These are phyloP conservation scores for Sporobolomyces phaffii DNA, from an alignment of 768 basidiomycete genomes.

Conservation along the genomic window DNA sequence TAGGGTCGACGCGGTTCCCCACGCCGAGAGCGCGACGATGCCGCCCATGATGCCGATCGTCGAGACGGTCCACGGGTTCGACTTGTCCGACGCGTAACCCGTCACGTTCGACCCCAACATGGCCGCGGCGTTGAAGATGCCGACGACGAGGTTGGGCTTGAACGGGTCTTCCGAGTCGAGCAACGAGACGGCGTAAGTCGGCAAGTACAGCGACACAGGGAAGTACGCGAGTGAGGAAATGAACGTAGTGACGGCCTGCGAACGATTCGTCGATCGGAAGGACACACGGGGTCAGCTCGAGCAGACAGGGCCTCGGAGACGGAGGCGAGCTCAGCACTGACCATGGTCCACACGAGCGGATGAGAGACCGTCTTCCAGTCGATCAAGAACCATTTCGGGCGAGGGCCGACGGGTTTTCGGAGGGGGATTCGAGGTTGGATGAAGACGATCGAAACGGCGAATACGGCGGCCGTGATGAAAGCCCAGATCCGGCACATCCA, in stretches of 20 bases:
- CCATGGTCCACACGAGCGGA: slow-evolving; percentile 30
- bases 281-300: no score
- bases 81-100: slow-evolving; percentile 6
- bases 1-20: slow-evolving; percentile 9
- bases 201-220: slow-evolving; percentile 31
- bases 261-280: no score
- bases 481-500: slow-evolving; percentile 36
- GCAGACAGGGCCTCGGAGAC: neutral
- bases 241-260: slow-evolving; percentile 15
- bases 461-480: neutral
- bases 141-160: slow-evolving; percentile 16
- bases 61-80: neutral
- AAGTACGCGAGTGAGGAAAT: slow-evolving; percentile 22
- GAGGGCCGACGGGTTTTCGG: neutral
- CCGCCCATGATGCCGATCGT: slow-evolving; percentile 7
- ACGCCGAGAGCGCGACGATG: slow-evolving; percentile 10
- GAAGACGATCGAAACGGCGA: neutral
- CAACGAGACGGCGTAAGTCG: slow-evolving; percentile 25
- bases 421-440: slow-evolving; percentile 23
- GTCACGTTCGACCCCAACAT: slow-evolving; percentile 9
- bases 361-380: slow-evolving; percentile 12
- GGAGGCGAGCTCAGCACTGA: neutral
- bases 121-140: slow-evolving; percentile 13
- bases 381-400: slow-evolving; percentile 10
- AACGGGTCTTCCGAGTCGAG: neutral